phyloP scores from a whole-genome alignment of 257 asterid species.

The Lycium ferocissimum region DNA sequence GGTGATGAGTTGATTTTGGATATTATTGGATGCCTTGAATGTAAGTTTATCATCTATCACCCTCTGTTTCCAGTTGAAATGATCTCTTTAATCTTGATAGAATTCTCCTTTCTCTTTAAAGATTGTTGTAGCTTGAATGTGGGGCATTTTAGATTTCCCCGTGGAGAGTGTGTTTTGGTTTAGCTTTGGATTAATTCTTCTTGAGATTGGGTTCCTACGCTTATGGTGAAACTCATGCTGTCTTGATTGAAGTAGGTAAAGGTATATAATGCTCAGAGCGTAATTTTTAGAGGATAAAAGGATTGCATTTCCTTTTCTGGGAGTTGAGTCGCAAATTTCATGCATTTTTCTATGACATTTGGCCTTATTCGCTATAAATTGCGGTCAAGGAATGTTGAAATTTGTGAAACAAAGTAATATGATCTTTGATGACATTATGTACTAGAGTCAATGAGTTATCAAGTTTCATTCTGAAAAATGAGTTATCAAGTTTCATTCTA shows the following conservation, averaged over 20 bases:
- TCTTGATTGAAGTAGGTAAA: background rate
- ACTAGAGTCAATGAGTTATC: background rate
- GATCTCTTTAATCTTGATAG: background rate
- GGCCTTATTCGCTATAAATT: background rate
- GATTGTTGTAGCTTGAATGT: background rate
- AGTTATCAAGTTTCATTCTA: background rate
- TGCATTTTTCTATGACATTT: background rate
- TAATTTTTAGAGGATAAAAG: background rate
- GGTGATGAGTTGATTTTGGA: conserved; percentile 92
- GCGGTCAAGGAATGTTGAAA: background rate
- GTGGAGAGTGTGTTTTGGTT: background rate
- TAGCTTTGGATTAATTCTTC: background rate
- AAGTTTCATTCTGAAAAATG: background rate
- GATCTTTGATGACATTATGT: background rate
- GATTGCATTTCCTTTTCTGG: background rate
- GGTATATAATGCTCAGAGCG: background rate
- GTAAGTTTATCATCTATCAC: conserved; percentile 52
- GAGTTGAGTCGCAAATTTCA: background rate
- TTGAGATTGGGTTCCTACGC: background rate
- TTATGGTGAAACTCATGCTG: background rate
- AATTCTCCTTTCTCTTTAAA: background rate
- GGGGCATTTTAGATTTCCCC: background rate
- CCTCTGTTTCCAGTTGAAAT: conserved; percentile 11
- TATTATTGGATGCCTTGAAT: conserved; percentile 92
- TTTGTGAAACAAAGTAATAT: background rate